A percentile compares a stretch with the other conserved stretches of the same genome.
phyloP scores from a whole-genome alignment of 805 yeast genomes.

The Candida ipomoeae region DNA sequence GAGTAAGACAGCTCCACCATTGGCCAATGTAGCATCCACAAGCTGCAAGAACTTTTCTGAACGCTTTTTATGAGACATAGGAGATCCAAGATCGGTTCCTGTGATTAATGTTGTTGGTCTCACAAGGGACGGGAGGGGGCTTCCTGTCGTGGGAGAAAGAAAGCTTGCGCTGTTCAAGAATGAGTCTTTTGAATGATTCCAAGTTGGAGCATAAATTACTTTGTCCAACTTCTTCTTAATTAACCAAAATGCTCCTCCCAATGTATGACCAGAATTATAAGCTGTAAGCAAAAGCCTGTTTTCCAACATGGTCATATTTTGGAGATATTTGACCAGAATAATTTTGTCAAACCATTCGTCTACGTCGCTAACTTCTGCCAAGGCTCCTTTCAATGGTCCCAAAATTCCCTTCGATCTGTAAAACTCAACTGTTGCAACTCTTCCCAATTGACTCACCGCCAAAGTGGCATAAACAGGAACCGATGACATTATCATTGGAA shows the following conservation, averaged over 20 bases:
- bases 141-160: constrained; percentile 48
- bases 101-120: constrained; percentile 85
- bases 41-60: constrained; percentile 59
- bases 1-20: constrained; percentile 76
- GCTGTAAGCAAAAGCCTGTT: constrained; percentile 71
- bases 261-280: constrained; percentile 83
- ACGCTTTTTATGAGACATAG: constrained; percentile 57
- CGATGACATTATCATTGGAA: constrained; percentile 50
- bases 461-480: constrained; percentile 82
- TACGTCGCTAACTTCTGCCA: constrained; percentile 65
- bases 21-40: constrained; percentile 60
- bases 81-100: constrained; percentile 63
- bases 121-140: constrained; percentile 56
- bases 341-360: constrained; percentile 77
- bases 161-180: constrained; percentile 72
- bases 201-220: constrained; percentile 81
- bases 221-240: constrained; percentile 70
- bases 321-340: constrained; percentile 69
- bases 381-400: constrained; percentile 62
- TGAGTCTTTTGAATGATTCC: constrained; percentile 92
- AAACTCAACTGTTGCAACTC: constrained; percentile 78
- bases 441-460: constrained; percentile 85
- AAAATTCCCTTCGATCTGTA: constrained; percentile 69
- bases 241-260: constrained; percentile 93
- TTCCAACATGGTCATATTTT: constrained; percentile 61